Percentiles rank a stretch among this genome's conserved stretches.
phyloP scores from a whole-genome alignment of 345 rosid species.

The Aquilaria malaccensis region DNA sequence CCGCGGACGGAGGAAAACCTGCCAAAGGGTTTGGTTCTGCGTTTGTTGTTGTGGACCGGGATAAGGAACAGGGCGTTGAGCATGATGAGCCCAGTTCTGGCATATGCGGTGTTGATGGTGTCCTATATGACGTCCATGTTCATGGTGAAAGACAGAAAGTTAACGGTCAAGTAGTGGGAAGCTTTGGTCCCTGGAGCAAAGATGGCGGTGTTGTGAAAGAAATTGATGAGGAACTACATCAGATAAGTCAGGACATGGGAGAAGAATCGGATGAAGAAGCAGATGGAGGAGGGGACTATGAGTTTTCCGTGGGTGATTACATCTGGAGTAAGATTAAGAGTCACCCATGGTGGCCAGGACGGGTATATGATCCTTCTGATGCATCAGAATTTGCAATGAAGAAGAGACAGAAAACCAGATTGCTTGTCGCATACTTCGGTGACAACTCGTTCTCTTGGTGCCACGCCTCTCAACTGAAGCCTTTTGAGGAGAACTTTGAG shows the following conservation, averaged over 20 bases:
- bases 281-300: slow-evolving; percentile 19
- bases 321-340: slow-evolving; percentile 93
- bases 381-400: slow-evolving; percentile 70
- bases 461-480: slow-evolving; percentile 64
- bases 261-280: slow-evolving; percentile 23
- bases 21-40: slow-evolving; percentile 26
- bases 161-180: slow-evolving; percentile 2
- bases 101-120: slow-evolving; percentile 10
- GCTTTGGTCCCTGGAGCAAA: neutral
- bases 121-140: slow-evolving; percentile 14
- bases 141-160: slow-evolving; percentile 6
- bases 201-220: slow-evolving; percentile 11
- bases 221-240: slow-evolving; percentile 12
- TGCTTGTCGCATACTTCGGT: slow-evolving; percentile 84
- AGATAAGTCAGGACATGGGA: slow-evolving; percentile 8
- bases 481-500: slow-evolving; percentile 61
- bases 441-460: slow-evolving; percentile 95
- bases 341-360: slow-evolving; percentile 99
- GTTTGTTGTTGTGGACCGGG: slow-evolving; percentile 28
- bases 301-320: slow-evolving; percentile 69
- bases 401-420: slow-evolving; percentile 41
- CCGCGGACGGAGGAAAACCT: slow-evolving; percentile 2
- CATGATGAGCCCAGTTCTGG: slow-evolving; percentile 5
- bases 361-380: slow-evolving; percentile 58
- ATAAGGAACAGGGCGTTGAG: slow-evolving; percentile 14